Base-by-base conservation (phyloP, 352 stramenopile genomes). In the Globisporangium alternatum region DNA sequence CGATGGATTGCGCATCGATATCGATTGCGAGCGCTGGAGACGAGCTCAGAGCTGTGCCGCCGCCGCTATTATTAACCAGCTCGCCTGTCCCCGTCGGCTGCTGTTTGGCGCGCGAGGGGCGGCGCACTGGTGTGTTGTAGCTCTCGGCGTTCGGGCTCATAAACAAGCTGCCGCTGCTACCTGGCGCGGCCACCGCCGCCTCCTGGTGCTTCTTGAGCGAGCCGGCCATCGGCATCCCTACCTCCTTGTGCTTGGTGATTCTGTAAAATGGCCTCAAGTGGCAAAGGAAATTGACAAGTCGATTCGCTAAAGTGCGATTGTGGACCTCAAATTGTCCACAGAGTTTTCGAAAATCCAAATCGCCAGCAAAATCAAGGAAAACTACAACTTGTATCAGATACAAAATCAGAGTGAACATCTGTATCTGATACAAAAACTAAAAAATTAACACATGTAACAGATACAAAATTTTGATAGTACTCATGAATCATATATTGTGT, bases 171-270 rank as follows among this genome's bases (percentile, higher is more conserved):
- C 44, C 21, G 39, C 31, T 44, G 35, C 28, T 54, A 41, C 10
- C 49, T 19, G 49, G 49, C 12, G 49, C 7, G 10, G 60, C 3
- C 25, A 28, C 28, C 19, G 25, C 45, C 19, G 62, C 64, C n/a
- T 69, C 64, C 13, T 56, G 47, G 64, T 65, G 57, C 41, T 69
- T 69, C 51, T 63, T 63, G 41, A 56, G 47, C 21, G 62, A 35
- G 8, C 64, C 64, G 10, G 58, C 58, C 51, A 66, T 70, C 45
- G 58, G 64, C 65, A 70, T 70, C 59, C 9, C 22, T 21, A 44
- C 12, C 45, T 21, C 25, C 35, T 25, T 45, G 19, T 10, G 43
- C 19, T 22, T 25, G 37, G 45, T 39, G 19, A 13, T 21, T 39
- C 21, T 37, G 28, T 30, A 19, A 41, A 39, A 41, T 56, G 49